Evolutionary conservation across 2,329 filamentous ascomycete species (phyloP), one percentile per base, ranked within the genome.

Genomic region (Triangularia verruculosa): DNA sequence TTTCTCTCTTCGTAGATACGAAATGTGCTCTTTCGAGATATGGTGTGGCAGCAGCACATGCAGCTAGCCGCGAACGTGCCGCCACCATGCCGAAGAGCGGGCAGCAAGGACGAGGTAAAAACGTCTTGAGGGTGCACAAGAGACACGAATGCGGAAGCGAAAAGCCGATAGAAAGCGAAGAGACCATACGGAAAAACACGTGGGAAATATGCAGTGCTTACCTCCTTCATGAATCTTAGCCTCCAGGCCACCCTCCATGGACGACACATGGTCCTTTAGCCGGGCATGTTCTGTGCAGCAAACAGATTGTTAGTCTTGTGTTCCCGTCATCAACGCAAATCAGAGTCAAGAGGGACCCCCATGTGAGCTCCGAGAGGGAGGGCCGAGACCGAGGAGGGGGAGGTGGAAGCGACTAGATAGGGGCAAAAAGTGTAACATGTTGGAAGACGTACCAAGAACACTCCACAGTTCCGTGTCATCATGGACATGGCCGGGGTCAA

Each of bases 391-490:
- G 34, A 43, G 17, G 39, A 20, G 39, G n/a, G 15, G 6, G 52
- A 24, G 54, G n/a, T 22, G 52, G 17, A 60, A n/a, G 34, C 28
- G 51, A 43, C 24, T 27, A 28, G 51, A 54, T 25, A 28, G 51
- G 22, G 20, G 51, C 25, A 54, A 54, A 11, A 24, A 15, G 47
- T 66, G 61, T 62, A 63, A 66, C 61, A 54, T 54, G 52, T 15
- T 6, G 28, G 12, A 53, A 57, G 70, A 83, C 89, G 78, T 83
- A 94, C 91, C 91, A 67, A 97, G 82, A 65, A 96, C 93, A 74
- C 91, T 96, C 95, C 95, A 99, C 32, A 99, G 82, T 74, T 98
- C 95, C 4, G 93, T 97, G 77, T 99, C 96, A 77, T 97, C 94
- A 73, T 97, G 93, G 61, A 96, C 92, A 75, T 97, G 91, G 27